Conservation (phyloP, 306 rosid genomes). For the Vicia sativa region DNA sequence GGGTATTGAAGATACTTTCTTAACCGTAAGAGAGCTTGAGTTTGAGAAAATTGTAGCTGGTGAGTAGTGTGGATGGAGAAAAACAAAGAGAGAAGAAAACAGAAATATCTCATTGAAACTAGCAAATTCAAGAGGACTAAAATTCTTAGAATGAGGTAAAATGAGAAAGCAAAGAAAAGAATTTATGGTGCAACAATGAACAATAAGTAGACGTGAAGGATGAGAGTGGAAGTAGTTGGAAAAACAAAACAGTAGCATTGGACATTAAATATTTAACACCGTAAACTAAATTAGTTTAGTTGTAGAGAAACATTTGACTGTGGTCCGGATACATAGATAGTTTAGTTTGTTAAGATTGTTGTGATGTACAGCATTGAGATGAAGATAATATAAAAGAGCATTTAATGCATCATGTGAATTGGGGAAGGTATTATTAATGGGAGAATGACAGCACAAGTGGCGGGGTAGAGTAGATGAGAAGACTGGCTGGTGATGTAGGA, state of each 20-base stretch:
- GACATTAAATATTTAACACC: constrained; percentile 30
- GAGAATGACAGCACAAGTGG: constrained; percentile 1
- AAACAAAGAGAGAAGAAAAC: constrained; percentile 51
- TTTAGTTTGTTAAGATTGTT: too few relatives aligned
- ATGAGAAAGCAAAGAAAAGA: too few relatives aligned
- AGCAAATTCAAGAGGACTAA: not conserved
- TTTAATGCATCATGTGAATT: constrained; percentile 20
- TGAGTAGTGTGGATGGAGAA: constrained; percentile 49
- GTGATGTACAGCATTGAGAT: not conserved
- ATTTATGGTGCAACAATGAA: not conserved
- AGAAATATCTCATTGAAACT: constrained; percentile 54
- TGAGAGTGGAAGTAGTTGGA: constrained; percentile 49
- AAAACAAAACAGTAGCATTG: constrained; percentile 32
- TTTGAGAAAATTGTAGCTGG: constrained; percentile 62
- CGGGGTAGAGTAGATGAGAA: not conserved
- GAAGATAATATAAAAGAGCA: not conserved
- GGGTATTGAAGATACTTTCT: constrained; percentile 78
- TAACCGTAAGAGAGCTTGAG: constrained; percentile 60
- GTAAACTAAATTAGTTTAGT: too few relatives aligned
- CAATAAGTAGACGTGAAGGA: constrained; percentile 2
- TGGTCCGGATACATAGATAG: too few relatives aligned
- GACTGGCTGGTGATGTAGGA: not conserved
- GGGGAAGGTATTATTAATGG: not conserved
- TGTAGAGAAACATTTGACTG: too few relatives aligned
- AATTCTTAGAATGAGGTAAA: too few relatives aligned